Conservation (phyloP, 192 early-diverging fungal species). For the Coemansia sp. region DNA sequence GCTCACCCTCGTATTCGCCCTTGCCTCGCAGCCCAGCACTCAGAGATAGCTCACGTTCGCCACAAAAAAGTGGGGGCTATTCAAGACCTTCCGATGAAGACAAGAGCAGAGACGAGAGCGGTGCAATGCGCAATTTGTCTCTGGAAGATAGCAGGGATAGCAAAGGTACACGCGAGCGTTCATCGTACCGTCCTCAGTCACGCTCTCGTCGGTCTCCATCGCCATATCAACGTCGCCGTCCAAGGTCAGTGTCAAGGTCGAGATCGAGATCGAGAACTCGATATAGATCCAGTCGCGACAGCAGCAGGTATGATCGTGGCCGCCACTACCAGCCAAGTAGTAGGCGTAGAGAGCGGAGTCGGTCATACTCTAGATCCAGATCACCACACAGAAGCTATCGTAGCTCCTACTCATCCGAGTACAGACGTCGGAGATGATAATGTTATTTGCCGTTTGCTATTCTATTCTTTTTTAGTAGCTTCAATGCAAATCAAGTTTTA, state of each 20-base stretch:
- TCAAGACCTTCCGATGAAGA: neutral
- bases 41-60: neutral
- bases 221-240: neutral
- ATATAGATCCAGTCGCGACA: constrained; percentile 7
- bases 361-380: constrained; percentile 18
- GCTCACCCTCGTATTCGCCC: constrained; percentile 44
- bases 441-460: neutral
- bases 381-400: constrained; percentile 12
- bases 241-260: neutral
- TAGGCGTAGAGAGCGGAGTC: neutral
- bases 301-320: neutral
- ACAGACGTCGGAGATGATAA: constrained; percentile 8
- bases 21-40: neutral
- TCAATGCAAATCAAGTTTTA: neutral
- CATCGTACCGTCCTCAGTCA: neutral
- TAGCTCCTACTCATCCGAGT: constrained; percentile 13
- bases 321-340: no score
- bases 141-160: constrained; percentile 6
- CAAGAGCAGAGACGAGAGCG: constrained; percentile 2
- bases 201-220: neutral
- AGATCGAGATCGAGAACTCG: neutral
- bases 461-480: neutral
- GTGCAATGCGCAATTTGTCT: constrained; percentile 14
- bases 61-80: constrained; percentile 4
- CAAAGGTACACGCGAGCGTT: neutral